These are phyloP conservation scores for Salvia hispanica DNA, from an alignment of 257 asterid genomes.

Conservation along the genomic window DNA sequence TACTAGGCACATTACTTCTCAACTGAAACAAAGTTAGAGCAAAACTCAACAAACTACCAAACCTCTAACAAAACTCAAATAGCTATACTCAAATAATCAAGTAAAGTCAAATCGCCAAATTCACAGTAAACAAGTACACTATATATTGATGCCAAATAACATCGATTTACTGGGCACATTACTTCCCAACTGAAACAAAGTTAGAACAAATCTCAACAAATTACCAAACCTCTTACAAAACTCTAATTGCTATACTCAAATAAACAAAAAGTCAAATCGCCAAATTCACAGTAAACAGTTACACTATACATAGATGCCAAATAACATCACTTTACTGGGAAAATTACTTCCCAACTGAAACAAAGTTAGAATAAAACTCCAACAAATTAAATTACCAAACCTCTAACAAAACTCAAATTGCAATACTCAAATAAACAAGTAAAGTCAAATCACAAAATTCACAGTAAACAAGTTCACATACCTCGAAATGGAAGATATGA, in stretches of 20 bases:
- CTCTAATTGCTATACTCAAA: neutral
- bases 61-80: constrained; percentile 18
- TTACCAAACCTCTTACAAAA: constrained; percentile 12
- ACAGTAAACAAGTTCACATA: constrained; percentile 34
- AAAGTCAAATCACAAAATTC: constrained; percentile 8
- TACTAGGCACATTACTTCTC: constrained; percentile 12
- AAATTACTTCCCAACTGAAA: neutral
- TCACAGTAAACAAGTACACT: neutral
- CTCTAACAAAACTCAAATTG: constrained; percentile 17
- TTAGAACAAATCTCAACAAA: constrained; percentile 25
- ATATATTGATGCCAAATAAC: constrained; percentile 13
- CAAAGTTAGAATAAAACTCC: constrained; percentile 15
- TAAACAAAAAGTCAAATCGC: constrained; percentile 5
- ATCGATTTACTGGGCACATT: constrained; percentile 20
- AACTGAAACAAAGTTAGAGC: constrained; percentile 1
- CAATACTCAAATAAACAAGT: neutral
- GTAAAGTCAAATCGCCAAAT: neutral
- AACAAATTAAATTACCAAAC: constrained; percentile 14
- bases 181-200: neutral
- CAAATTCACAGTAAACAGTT: constrained; percentile 3
- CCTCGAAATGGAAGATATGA: constrained; percentile 76
- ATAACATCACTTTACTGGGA: constrained; percentile 19
- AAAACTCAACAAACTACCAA: constrained; percentile 22
- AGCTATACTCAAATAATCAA: neutral
- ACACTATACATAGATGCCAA: constrained; percentile 8